Evolutionary conservation across 2,329 filamentous ascomycete genomes (phyloP).

Genomic region (Helotiales sp.): DNA sequence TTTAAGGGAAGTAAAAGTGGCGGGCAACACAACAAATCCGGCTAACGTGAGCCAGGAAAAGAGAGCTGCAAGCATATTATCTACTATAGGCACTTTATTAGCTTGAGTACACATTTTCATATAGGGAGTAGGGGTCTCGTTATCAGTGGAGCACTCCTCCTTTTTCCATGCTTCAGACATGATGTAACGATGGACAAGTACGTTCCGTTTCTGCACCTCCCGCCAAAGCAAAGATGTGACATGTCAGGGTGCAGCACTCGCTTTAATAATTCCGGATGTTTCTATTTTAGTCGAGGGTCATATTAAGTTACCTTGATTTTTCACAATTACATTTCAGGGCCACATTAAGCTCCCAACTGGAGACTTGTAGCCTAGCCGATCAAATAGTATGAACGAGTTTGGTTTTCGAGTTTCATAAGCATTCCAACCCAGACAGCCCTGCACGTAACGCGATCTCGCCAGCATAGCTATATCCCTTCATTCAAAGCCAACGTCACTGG

Average conservation of each 20-base stretch:
- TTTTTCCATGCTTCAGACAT: constrained; percentile 11
- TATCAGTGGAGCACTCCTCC: constrained; percentile 5
- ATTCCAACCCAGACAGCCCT: constrained; percentile 7
- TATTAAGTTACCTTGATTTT: constrained; percentile 4
- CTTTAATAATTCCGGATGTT: constrained; percentile 12
- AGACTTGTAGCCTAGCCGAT: neutral
- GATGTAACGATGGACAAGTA: constrained; percentile 2
- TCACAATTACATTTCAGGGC: constrained; percentile 8
- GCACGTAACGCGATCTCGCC: constrained; percentile 5
- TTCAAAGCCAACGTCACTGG: too few relatives aligned
- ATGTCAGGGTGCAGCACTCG: constrained; percentile 7
- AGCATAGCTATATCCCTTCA: neutral
- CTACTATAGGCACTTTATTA: constrained; percentile 1
- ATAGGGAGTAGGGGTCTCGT: constrained; percentile 12
- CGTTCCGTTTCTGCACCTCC: neutral
- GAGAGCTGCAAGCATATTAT: constrained; percentile 16
- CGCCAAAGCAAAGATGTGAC: neutral
- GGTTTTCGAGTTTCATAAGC: constrained; percentile 11
- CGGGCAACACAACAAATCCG: constrained; percentile 20
- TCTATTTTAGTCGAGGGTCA: constrained; percentile 10
- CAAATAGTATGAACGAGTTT: neutral
- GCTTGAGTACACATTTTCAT: constrained; percentile 7
- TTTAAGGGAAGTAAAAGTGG: constrained; percentile 23
- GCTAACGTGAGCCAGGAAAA: constrained; percentile 21
- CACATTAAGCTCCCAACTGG: constrained; percentile 11